Evolutionary conservation across 2,329 filamentous ascomycete species (phyloP).

Genomic region (Sporothrix schenckii): DNA sequence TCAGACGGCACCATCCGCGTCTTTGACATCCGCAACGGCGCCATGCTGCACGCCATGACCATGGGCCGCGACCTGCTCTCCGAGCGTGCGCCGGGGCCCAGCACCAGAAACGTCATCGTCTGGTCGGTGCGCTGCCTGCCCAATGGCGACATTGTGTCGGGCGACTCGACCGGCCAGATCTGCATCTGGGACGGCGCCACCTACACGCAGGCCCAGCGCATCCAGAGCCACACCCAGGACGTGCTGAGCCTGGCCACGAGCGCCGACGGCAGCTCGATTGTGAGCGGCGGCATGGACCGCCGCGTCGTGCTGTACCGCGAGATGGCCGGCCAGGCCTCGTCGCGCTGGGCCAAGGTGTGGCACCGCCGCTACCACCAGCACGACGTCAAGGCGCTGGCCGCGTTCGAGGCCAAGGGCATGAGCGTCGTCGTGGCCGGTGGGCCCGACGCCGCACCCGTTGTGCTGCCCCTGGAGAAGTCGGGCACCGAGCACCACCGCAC

Average conservation of each 20-base stretch:
- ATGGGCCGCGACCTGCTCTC: slow-evolving; percentile 76
- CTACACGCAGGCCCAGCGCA: slow-evolving; percentile 81
- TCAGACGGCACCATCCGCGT: slow-evolving; percentile 95
- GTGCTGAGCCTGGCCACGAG: slow-evolving; percentile 85
- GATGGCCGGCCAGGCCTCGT: slow-evolving; percentile 49
- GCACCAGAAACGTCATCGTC: slow-evolving; percentile 82
- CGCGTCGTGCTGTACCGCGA: slow-evolving; percentile 81
- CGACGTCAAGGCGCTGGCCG: slow-evolving; percentile 92
- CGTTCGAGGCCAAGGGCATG: slow-evolving; percentile 80
- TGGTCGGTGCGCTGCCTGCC: slow-evolving; percentile 91
- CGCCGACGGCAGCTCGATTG: slow-evolving; percentile 75
- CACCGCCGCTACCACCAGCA: slow-evolving; percentile 87
- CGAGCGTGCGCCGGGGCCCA: slow-evolving; percentile 41
- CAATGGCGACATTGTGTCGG: slow-evolving; percentile 88
- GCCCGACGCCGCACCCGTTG: slow-evolving; percentile 79
- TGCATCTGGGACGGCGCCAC: slow-evolving; percentile 93
- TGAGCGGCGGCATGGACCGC: slow-evolving; percentile 91
- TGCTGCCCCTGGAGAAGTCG: slow-evolving; percentile 77
- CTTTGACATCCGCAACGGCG: slow-evolving; percentile 80
- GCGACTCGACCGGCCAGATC: slow-evolving; percentile 91
- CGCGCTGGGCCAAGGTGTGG: slow-evolving; percentile 80
- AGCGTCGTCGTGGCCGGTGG: slow-evolving; percentile 92
- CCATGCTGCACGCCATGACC: slow-evolving; percentile 78
- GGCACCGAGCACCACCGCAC: slow-evolving; percentile 79
- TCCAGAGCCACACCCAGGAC: slow-evolving; percentile 87